Base-by-base conservation (phyloP, 495 filamentous ascomycete genomes). In the Talaromyces trachyspermus region DNA sequence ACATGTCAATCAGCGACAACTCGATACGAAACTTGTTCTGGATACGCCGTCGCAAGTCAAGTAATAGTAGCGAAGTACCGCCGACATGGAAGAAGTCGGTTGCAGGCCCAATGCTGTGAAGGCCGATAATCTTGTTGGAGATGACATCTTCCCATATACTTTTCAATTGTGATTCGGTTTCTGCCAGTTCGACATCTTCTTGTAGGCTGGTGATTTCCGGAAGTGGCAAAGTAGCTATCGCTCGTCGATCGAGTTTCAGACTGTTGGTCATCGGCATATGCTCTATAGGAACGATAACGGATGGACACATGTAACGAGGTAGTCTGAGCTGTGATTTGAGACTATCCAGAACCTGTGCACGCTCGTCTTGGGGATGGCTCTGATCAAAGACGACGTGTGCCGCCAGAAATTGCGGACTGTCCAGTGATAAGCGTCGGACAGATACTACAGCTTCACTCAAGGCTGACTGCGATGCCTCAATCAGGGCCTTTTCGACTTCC, bases 301-400 rank as follows among this genome's bases (percentile, higher is more conserved):
- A 53, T 0, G 78, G 77, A 5, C 52, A 43, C 71, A 80, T 77
- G 49, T 76, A 75, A 8, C 46, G 49, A 0, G 76, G 76, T 6
- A 79, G 25, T 0, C 54, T 59, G 5, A 74, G 53, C n/a, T 49
- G 32, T 11, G 19, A 35, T 23, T 9, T 10, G 12, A 9, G 11
- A 12, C 10, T 30, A 14, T 18, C 15, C 2, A 32, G 32, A 10
- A 3, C 9, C 9, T 10, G 12, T 37, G 17, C 18, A 23, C 6
- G 11, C 20, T 14, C 17, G 5, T 7, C 43, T 9, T 32, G 29
- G 29, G 46, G n/a, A 8, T 2, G 5, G 23, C 10, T 20, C 12
- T 10, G 10, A 12, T 3, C 5, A 20, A 46, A 46, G 4, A 59
- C 48, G 11, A 69, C 63, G 29, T 71, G 57, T 2, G 63, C 68